Conservation (phyloP, 2,329 filamentous ascomycete species). For the Pyricularia sp. region DNA sequence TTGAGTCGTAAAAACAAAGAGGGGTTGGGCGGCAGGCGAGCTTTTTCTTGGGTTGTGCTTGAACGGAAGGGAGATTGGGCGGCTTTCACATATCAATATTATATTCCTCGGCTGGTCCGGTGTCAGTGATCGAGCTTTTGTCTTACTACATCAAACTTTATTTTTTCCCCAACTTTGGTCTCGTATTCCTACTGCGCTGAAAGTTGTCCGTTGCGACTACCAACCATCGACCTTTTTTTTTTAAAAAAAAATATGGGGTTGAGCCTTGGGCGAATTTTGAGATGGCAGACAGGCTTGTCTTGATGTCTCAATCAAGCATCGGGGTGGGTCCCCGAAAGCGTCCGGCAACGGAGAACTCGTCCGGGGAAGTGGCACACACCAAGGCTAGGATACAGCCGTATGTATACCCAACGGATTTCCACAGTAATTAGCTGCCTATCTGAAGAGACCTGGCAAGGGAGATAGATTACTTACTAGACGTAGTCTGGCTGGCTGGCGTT, state of each 20-base stretch:
- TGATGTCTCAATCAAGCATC: neutral
- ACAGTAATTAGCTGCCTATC: neutral
- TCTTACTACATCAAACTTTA: neutral
- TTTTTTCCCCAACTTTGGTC: too few relatives aligned
- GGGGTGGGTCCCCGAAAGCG: slow-evolving; percentile 1
- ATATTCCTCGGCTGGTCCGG: slow-evolving; percentile 16
- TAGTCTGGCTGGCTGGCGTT: neutral
- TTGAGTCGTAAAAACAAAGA: neutral
- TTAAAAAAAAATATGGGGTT: too few relatives aligned
- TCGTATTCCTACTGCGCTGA: neutral
- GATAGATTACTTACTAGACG: neutral
- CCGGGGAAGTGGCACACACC: neutral
- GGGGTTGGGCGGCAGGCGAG: neutral
- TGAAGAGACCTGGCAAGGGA: neutral
- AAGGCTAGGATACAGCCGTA: neutral
- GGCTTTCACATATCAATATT: neutral
- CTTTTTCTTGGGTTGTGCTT: neutral
- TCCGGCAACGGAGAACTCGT: neutral
- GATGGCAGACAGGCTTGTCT: neutral
- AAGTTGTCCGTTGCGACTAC: neutral
- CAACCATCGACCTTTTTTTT: neutral
- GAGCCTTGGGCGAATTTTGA: too few relatives aligned
- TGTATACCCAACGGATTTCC: neutral
- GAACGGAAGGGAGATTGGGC: neutral
- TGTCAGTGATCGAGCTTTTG: slow-evolving; percentile 5